Percentiles rank a stretch among this genome's conserved stretches.
These are phyloP conservation scores for Populus nigra DNA, from an alignment of 345 rosid genomes.

Conservation along the genomic window DNA sequence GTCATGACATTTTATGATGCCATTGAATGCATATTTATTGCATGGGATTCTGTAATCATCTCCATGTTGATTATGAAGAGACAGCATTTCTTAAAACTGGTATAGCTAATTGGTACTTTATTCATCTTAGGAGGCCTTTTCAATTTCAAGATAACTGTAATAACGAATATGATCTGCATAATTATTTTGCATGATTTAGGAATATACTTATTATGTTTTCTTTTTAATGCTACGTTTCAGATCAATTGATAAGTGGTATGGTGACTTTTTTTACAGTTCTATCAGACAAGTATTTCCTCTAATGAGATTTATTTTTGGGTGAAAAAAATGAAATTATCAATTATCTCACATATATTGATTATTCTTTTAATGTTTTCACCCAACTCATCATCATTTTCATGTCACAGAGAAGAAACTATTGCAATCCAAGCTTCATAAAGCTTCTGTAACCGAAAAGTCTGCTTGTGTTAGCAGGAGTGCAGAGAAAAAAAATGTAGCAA, in stretches of 20 bases:
- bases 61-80: not conserved
- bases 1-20: not conserved
- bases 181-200: not conserved
- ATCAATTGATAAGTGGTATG: not conserved
- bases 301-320: not conserved
- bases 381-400: conserved; percentile 2
- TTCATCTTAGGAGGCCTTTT: not conserved
- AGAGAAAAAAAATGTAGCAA: conserved; percentile 58
- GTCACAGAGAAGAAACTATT: conserved; percentile 83
- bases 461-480: conserved; percentile 36
- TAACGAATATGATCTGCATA: not conserved
- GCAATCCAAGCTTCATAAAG: conserved; percentile 80
- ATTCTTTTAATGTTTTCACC: conserved; percentile 11
- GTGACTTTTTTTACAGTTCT: not conserved
- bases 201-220: not conserved
- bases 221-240: not conserved
- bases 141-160: not conserved
- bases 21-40: not conserved
- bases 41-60: not conserved
- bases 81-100: not conserved
- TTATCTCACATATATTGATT: not conserved
- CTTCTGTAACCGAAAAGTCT: conserved; percentile 57
- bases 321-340: not conserved
- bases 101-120: not conserved
- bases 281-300: not conserved